Percentiles rank a stretch among this genome's conserved stretches.
Evolutionary conservation across 148 eudicot genomes (phyloP).

Genomic region (Rhododendron vialii): DNA sequence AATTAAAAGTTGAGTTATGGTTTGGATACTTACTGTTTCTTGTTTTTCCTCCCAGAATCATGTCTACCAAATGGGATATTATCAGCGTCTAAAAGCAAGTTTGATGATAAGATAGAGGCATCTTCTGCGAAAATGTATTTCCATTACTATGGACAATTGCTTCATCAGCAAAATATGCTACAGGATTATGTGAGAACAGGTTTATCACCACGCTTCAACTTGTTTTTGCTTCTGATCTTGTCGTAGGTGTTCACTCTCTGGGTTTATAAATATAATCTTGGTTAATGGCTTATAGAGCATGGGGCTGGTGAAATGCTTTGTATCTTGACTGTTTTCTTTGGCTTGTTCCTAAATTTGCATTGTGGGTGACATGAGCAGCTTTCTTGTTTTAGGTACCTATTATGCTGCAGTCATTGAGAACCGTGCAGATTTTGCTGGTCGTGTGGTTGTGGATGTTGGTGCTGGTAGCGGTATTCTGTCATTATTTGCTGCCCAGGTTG

Average conservation of each 20-base stretch:
- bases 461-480: constrained; percentile 98
- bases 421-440: constrained; percentile 74
- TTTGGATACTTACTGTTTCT: constrained; percentile 17
- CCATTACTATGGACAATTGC: constrained; percentile 90
- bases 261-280: not conserved
- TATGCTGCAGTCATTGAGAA: constrained; percentile 95
- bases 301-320: constrained; percentile 5
- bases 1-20: not conserved
- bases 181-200: constrained; percentile 99
- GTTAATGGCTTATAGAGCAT: not conserved
- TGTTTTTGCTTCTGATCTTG: constrained; percentile 5
- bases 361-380: constrained; percentile 5
- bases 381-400: constrained; percentile 65
- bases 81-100: constrained; percentile 60
- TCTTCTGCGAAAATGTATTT: constrained; percentile 97
- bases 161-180: constrained; percentile 98
- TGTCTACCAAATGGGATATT: constrained; percentile 54
- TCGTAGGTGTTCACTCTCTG: not conserved
- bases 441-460: constrained; percentile 97
- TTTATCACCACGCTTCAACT: constrained; percentile 24
- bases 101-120: constrained; percentile 86
- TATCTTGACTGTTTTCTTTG: not conserved
- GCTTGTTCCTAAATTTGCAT: not conserved
- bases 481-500: constrained; percentile 96
- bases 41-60: constrained; percentile 39